These are phyloP conservation scores for Echites panduratus DNA, from an alignment of 257 asterid genomes.

Conservation along the genomic window DNA sequence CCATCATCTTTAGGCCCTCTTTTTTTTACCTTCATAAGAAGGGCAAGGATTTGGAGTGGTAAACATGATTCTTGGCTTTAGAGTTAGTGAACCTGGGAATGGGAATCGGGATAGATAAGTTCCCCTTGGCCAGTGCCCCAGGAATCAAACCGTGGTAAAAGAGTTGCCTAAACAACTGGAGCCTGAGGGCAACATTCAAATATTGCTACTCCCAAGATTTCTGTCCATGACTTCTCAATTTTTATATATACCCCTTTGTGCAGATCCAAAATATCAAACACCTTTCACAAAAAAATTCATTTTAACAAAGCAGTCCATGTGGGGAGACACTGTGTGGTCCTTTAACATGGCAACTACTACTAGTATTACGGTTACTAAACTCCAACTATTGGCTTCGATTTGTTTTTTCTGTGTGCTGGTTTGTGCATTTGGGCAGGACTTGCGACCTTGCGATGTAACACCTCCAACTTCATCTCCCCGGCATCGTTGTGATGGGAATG, in stretches of 20 bases:
- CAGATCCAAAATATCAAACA: slow-evolving; percentile 42
- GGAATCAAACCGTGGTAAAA: slow-evolving; percentile 2
- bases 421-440: slow-evolving; percentile 29
- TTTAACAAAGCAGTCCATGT: slow-evolving; percentile 24
- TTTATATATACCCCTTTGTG: slow-evolving; percentile 22
- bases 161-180: slow-evolving; percentile 9
- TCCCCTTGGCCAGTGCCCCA: neutral
- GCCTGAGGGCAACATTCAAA: slow-evolving; percentile 11
- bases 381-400: slow-evolving; percentile 21
- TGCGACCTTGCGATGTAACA: slow-evolving; percentile 27
- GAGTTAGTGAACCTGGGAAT: slow-evolving; percentile 5
- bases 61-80: neutral
- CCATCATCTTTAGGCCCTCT: neutral
- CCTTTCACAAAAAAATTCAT: slow-evolving; percentile 1
- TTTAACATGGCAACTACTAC: neutral
- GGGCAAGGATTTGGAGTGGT: neutral
- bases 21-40: neutral
- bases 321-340: slow-evolving; percentile 13
- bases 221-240: slow-evolving; percentile 40
- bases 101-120: slow-evolving; percentile 3
- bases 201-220: slow-evolving; percentile 40
- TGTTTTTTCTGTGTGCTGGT: slow-evolving; percentile 15
- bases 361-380: slow-evolving; percentile 15
- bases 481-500: slow-evolving; percentile 23
- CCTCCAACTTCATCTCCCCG: slow-evolving; percentile 26